Base-by-base conservation (phyloP, 768 basidiomycete species). In the Kwoniella dejecticola region DNA sequence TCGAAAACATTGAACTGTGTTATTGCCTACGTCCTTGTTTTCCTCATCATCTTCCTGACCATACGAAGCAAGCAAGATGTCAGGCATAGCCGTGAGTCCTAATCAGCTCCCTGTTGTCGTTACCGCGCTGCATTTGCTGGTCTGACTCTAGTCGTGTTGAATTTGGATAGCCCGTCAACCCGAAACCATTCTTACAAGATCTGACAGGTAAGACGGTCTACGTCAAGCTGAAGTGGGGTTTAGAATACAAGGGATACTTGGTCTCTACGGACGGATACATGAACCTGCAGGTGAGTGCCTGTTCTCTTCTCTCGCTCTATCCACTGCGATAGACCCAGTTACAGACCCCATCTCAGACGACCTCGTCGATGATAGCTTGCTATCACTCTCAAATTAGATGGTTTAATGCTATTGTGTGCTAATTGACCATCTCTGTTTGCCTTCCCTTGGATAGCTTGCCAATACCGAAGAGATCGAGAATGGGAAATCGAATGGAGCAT, bases 221-320 rank as follows among this genome's bases (percentile, higher is more conserved):
- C 75, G 96, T 98, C 65, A 86, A 87, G 62, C 85, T 99, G 75
- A 99, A 99, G 82, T 99, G 96, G 96, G 96, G 96, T 64, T 84
- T 97, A 52, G 93, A 98, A 77, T 98, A 98, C 84, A 96, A 93
- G 82, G 96, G 96, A 42, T 99, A 96, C 82, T 85, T 99, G 66
- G 96, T 99, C 68, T 94, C 91, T 74, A 97, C 96, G 6, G 96
- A 99, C 80, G 91, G 91, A 12, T 99, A 96, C 82, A 98, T 98
- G 96, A 99, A 99, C 79, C 85, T 99, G 47, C 96, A 99, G 84
- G 95, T 91, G 71, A 62, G 82, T 77, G 36, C 23, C 44, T 46
- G 44, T 46, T 11, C 48, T 50, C 10, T 12, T 8, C n/a, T 52
- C 27, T 29, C 50, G 8, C 36, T 8, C 8, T 38, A 38, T 38